These are phyloP conservation scores for Wickerhamomyces rabaulensis DNA, from an alignment of 805 yeast species.

Conservation along the genomic window DNA sequence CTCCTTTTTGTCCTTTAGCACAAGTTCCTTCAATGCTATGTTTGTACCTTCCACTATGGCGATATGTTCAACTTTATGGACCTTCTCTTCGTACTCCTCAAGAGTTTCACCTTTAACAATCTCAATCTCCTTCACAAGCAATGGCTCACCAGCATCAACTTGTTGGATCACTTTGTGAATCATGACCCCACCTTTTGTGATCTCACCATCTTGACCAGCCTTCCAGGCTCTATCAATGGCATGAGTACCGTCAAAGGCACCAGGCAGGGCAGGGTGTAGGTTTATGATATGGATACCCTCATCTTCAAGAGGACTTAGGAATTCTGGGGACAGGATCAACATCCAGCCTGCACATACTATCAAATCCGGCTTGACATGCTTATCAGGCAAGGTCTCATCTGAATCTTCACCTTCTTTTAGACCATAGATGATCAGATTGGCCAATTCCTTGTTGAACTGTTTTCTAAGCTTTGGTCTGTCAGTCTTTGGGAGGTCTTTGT, in stretches of 20 bases:
- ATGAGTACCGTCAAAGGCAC: conserved; percentile 94
- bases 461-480: conserved; percentile 60
- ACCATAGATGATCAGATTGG: conserved; percentile 56
- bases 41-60: conserved; percentile 93
- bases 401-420: conserved; percentile 27
- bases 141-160: conserved; percentile 90
- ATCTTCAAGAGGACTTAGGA: conserved; percentile 58
- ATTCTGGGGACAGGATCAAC: conserved; percentile 79
- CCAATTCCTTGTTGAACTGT: conserved; percentile 73
- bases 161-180: conserved; percentile 94
- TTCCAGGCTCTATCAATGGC: conserved; percentile 97
- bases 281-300: conserved; percentile 77
- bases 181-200: conserved; percentile 85
- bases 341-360: conserved; percentile 99
- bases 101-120: conserved; percentile 67
- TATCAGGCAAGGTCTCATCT: conserved; percentile 11
- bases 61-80: conserved; percentile 77
- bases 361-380: conserved; percentile 61
- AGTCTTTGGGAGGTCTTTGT: conserved; percentile 68
- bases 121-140: conserved; percentile 74
- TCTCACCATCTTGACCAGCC: conserved; percentile 83
- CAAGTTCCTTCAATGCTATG: conserved; percentile 40
- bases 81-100: conserved; percentile 76
- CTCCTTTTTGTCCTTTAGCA: conserved; percentile 1
- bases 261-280: conserved; percentile 95